phyloP scores from a whole-genome alignment of 495 filamentous ascomycete species.

The Penicillium turbatum region DNA sequence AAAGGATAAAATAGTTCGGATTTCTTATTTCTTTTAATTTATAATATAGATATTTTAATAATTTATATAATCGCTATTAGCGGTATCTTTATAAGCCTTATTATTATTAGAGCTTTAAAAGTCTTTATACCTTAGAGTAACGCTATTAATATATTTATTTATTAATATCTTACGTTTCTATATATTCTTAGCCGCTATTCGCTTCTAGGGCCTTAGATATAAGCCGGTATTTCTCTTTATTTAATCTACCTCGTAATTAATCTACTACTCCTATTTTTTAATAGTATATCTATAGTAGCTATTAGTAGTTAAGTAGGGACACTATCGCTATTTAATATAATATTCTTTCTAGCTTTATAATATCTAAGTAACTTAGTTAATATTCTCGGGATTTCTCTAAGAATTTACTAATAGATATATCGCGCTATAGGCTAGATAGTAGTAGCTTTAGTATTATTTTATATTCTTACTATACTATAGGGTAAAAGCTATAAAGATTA shows the following conservation, averaged over 20 bases:
- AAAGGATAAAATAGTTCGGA: too few relatives aligned
- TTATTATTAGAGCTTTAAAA: too few relatives aligned
- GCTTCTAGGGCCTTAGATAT: background rate
- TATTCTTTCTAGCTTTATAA: background rate
- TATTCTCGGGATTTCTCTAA: background rate
- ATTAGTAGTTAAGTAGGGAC: background rate
- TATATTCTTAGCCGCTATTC: background rate
- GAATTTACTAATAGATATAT: background rate
- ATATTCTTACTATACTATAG: too few relatives aligned
- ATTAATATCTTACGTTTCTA: background rate
- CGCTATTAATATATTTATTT: background rate
- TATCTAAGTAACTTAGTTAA: background rate
- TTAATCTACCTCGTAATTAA: background rate
- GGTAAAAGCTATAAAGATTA: background rate
- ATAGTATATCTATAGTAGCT: background rate
- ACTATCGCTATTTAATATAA: background rate
- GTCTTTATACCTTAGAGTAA: too few relatives aligned
- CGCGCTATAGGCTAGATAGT: background rate
- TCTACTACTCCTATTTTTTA: background rate
- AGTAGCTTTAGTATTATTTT: background rate
- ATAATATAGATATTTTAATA: too few relatives aligned
- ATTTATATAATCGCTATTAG: too few relatives aligned
- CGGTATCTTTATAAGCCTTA: too few relatives aligned
- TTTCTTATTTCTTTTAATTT: too few relatives aligned
- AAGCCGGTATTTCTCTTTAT: background rate